phyloP scores from a whole-genome alignment of 768 basidiomycete species.

The Phaeolepiota aurea region DNA sequence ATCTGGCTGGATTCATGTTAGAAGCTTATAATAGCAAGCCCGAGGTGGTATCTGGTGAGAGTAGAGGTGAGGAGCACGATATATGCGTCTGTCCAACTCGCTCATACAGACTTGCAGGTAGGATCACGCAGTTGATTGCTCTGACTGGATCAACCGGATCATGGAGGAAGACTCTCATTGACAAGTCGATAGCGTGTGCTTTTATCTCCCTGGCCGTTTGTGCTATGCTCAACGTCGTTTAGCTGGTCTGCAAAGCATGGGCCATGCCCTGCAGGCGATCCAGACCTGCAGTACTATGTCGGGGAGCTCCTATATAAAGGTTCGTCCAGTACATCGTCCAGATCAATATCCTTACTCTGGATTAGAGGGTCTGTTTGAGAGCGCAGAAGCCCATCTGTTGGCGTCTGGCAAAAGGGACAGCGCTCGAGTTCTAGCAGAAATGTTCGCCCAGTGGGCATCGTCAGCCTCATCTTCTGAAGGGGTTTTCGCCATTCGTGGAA shows the following conservation, averaged over 20 bases:
- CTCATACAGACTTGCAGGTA: conserved; percentile 40
- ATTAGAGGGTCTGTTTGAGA: conserved; percentile 65
- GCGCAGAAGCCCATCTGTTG: conserved; percentile 77
- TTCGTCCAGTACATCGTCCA: conserved; percentile 13
- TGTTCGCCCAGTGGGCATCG: conserved; percentile 76
- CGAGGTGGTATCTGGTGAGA: conserved; percentile 67
- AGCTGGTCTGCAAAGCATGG: conserved; percentile 86
- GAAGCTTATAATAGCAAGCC: conserved; percentile 77
- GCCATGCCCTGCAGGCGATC: conserved; percentile 81
- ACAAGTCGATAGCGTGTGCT: conserved; percentile 74
- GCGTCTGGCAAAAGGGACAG: conserved; percentile 86
- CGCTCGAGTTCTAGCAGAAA: conserved; percentile 75
- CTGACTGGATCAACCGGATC: conserved; percentile 68
- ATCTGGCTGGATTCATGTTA: conserved; percentile 72
- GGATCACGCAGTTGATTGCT: conserved; percentile 87
- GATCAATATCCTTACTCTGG: not conserved
- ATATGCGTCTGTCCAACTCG: not conserved
- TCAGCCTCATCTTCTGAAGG: conserved; percentile 41
- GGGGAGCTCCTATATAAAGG: conserved; percentile 87
- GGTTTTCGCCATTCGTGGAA: conserved; percentile 77
- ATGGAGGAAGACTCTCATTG: conserved; percentile 89
- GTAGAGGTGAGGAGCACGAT: conserved; percentile 53
- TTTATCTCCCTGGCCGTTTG: not conserved
- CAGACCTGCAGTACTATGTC: conserved; percentile 80
- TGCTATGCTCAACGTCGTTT: conserved; percentile 11